Percentiles rank a stretch among this genome's conserved stretches.
phyloP scores from a whole-genome alignment of 1,284 basidiomycete species.

The Cystobasidium sp. region DNA sequence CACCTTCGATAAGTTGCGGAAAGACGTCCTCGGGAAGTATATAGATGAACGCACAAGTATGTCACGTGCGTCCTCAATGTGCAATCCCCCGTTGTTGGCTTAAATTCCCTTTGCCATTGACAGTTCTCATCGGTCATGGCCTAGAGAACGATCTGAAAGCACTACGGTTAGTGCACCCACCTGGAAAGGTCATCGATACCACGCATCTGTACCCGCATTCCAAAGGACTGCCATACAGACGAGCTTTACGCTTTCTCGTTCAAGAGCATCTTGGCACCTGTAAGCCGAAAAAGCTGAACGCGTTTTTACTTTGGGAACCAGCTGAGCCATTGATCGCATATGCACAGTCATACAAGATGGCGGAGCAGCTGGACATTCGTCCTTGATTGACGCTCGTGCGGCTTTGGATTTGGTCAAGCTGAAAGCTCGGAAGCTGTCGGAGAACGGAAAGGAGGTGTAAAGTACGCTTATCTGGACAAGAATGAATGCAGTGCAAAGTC shows the following conservation, averaged over 20 bases:
- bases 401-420: constrained; percentile 42
- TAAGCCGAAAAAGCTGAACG: constrained; percentile 11
- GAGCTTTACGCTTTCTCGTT: constrained; percentile 36
- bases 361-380: constrained; percentile 35
- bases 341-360: constrained; percentile 44
- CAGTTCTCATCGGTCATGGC: constrained; percentile 55
- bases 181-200: constrained; percentile 43
- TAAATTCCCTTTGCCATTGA: too few species aligned
- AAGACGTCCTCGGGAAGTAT: constrained; percentile 66
- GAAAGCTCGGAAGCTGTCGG: constrained; percentile 29
- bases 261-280: constrained; percentile 39
- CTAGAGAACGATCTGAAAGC: constrained; percentile 68
- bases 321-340: not conserved
- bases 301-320: too few species aligned
- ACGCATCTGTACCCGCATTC: constrained; percentile 45
- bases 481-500: too few species aligned
- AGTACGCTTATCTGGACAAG: not conserved
- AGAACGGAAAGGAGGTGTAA: not conserved
- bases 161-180: constrained; percentile 43
- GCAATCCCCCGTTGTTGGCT: too few species aligned
- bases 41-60: constrained; percentile 71
- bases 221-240: constrained; percentile 38
- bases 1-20: constrained; percentile 69
- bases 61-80: too few species aligned
- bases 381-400: constrained; percentile 35